Evolutionary conservation across 139 green algal species (phyloP).

Genomic region (Chlorella vulgaris): DNA sequence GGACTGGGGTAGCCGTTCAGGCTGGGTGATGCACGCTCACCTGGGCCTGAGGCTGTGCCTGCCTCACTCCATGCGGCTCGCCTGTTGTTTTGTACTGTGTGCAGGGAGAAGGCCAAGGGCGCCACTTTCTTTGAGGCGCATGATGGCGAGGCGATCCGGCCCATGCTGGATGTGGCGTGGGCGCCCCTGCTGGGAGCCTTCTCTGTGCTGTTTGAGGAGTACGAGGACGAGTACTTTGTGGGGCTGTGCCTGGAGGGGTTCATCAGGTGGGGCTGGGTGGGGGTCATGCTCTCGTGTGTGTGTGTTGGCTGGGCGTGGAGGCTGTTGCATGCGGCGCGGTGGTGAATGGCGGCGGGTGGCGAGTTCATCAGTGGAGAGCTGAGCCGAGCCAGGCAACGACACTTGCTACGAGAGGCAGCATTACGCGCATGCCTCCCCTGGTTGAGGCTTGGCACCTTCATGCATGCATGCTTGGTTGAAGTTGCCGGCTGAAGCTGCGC

Average conservation of each 20-base stretch:
- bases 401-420: too few species aligned
- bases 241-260: slow-evolving; percentile 78
- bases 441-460: too few species aligned
- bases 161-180: slow-evolving; percentile 96
- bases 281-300: too few species aligned
- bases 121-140: slow-evolving; percentile 78
- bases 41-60: neutral
- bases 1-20: neutral
- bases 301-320: too few species aligned
- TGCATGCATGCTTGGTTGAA: too few species aligned
- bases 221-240: slow-evolving; percentile 66
- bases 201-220: slow-evolving; percentile 83
- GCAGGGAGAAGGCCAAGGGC: slow-evolving; percentile 76
- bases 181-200: slow-evolving; percentile 93
- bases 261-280: slow-evolving; percentile 4
- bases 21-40: too few species aligned
- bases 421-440: too few species aligned
- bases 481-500: too few species aligned
- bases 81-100: slow-evolving; percentile 4
- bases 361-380: too few species aligned
- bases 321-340: too few species aligned
- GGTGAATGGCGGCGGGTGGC: too few species aligned
- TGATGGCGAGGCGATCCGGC: slow-evolving; percentile 75
- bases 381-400: too few species aligned
- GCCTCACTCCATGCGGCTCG: neutral